These are phyloP conservation scores for Colletotrichum sp. DNA, from an alignment of 2,329 filamentous ascomycete genomes.

Conservation along the genomic window DNA sequence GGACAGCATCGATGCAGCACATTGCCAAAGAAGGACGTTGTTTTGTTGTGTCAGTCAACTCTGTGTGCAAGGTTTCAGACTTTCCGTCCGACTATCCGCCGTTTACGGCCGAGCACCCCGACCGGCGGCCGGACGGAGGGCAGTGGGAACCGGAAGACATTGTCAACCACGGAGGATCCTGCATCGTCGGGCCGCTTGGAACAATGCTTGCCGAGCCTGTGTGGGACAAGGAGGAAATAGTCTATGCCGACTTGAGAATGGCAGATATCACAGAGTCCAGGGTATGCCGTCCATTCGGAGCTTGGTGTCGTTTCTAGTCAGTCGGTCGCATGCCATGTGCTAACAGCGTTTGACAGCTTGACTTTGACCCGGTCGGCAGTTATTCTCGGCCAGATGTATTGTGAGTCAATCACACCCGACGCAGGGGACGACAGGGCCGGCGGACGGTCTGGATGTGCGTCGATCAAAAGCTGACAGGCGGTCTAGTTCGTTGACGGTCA, in stretches of 20 bases:
- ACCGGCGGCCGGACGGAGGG: constrained; percentile 40
- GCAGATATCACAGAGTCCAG: constrained; percentile 39
- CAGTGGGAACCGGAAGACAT: constrained; percentile 40
- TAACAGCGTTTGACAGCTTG: constrained; percentile 32
- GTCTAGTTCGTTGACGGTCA: constrained; percentile 29
- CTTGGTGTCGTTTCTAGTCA: not conserved
- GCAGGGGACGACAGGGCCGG: not conserved
- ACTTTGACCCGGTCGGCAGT: constrained; percentile 46
- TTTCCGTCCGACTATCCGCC: constrained; percentile 47
- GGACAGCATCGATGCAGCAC: constrained; percentile 47
- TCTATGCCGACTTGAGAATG: constrained; percentile 40
- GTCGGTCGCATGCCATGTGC: not conserved
- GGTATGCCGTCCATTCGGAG: constrained; percentile 27
- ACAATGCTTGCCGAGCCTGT: constrained; percentile 41
- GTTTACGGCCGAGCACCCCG: constrained; percentile 40
- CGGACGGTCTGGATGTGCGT: not conserved
- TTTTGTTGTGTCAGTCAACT: constrained; percentile 46
- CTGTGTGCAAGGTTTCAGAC: constrained; percentile 44
- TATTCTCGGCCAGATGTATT: constrained; percentile 45
- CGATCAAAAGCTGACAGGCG: constrained; percentile 12
- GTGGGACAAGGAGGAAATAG: constrained; percentile 42
- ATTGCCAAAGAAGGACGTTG: constrained; percentile 50
- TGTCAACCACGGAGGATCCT: constrained; percentile 44
- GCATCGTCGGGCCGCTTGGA: constrained; percentile 44
- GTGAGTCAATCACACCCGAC: constrained; percentile 29